Conservation (phyloP, 768 basidiomycete genomes). For the Mycena latifolia region DNA sequence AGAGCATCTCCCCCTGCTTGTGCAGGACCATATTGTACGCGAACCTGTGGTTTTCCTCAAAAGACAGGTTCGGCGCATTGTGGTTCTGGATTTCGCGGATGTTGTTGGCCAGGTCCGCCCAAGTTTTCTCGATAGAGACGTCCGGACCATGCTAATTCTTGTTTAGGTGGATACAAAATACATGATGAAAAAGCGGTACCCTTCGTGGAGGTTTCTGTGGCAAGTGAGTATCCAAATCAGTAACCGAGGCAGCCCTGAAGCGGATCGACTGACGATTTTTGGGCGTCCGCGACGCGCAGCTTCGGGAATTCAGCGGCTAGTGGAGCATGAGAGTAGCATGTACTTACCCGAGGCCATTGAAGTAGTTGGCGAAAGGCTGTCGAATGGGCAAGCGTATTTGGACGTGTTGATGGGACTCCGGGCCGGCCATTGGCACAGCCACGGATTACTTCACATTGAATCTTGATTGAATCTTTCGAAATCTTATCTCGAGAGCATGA, state of each 20-base stretch:
- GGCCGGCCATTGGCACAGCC: neutral
- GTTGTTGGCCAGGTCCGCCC: slow-evolving; percentile 83
- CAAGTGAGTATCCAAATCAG: slow-evolving; percentile 6
- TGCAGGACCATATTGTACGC: slow-evolving; percentile 95
- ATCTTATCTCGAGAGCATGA: no score
- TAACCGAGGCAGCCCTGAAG: slow-evolving; percentile 2
- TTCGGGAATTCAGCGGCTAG: slow-evolving; percentile 17
- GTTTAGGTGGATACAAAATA: neutral
- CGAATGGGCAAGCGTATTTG: slow-evolving; percentile 11
- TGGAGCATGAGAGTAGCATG: neutral
- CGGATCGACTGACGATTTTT: slow-evolving; percentile 58
- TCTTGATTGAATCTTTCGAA: no score
- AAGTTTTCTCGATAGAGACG: slow-evolving; percentile 86
- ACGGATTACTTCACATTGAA: neutral
- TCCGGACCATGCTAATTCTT: slow-evolving; percentile 74
- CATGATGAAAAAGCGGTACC: slow-evolving; percentile 42
- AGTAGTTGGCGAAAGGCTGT: slow-evolving; percentile 10
- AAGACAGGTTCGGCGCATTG: slow-evolving; percentile 89
- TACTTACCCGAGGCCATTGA: slow-evolving; percentile 29
- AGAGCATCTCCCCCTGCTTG: slow-evolving; percentile 87
- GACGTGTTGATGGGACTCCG: neutral
- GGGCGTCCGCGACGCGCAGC: slow-evolving; percentile 54
- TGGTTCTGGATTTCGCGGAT: slow-evolving; percentile 96
- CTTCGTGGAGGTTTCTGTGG: slow-evolving; percentile 61
- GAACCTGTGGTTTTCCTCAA: slow-evolving; percentile 94